Evolutionary conservation across 176 grass and related monocot genomes (phyloP).

Genomic region (Aegilops sharonensis): DNA sequence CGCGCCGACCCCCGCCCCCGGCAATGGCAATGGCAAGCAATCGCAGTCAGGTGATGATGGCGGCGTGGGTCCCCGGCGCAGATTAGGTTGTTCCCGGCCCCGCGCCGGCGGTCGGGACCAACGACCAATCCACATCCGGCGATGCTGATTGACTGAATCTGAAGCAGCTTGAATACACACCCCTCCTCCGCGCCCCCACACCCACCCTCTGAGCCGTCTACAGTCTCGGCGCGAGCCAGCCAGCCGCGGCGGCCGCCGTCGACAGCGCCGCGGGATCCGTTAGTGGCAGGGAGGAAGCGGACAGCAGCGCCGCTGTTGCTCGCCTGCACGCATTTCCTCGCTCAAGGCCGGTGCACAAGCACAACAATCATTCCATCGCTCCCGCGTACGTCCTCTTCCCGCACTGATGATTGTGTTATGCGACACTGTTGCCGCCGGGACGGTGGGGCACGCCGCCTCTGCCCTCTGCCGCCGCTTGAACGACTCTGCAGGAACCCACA

Average conservation of each 20-base stretch:
- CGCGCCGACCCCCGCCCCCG: too few relatives aligned
- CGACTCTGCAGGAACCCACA: not conserved
- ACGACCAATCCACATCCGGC: not conserved
- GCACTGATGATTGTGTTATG: not conserved
- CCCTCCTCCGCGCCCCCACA: not conserved
- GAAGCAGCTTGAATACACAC: not conserved
- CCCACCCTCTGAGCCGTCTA: not conserved
- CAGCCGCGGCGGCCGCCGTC: not conserved
- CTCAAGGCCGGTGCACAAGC: not conserved
- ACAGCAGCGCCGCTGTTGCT: not conserved
- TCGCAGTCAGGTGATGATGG: not conserved
- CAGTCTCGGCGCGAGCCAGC: not conserved
- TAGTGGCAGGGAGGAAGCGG: not conserved
- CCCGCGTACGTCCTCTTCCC: not conserved
- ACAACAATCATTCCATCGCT: not conserved
- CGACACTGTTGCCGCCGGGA: not conserved
- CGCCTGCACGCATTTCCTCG: not conserved
- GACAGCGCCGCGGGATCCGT: constrained; percentile 43
- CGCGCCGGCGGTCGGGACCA: not conserved
- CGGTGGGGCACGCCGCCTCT: not conserved
- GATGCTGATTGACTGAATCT: constrained; percentile 8
- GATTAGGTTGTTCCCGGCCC: not conserved
- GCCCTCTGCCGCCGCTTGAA: not conserved
- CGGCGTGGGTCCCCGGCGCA: not conserved
- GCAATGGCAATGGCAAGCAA: too few relatives aligned